A percentile compares a stretch with the other conserved stretches of the same genome.
Evolutionary conservation across 768 basidiomycete species (phyloP).

Genomic region (Hypsizygus marmoreus): DNA sequence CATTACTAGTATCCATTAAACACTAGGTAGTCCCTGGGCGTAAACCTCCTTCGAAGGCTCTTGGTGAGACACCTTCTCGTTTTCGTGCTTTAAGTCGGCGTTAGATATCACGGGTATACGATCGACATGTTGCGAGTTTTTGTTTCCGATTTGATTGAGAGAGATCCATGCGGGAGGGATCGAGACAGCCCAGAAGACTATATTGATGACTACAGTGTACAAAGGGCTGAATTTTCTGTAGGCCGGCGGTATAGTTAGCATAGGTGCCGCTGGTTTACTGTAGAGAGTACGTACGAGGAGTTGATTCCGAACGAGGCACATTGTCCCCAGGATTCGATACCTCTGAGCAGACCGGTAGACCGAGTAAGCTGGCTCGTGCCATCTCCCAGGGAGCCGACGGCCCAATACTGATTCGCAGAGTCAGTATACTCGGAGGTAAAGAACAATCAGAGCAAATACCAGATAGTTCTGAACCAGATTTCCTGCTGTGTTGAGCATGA

Average conservation of each 20-base stretch:
- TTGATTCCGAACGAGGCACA: slow-evolving; percentile 16
- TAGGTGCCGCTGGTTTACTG: not conserved
- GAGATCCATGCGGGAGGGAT: slow-evolving; percentile 1
- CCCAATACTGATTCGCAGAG: slow-evolving; percentile 10
- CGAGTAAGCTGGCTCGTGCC: slow-evolving; percentile 14
- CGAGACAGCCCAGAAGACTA: slow-evolving; percentile 11
- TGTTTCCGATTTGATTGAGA: slow-evolving; percentile 4
- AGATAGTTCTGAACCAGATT: slow-evolving; percentile 18
- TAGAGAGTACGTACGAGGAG: slow-evolving; percentile 12
- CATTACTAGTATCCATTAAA: too few species aligned
- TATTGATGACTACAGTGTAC: slow-evolving; percentile 8
- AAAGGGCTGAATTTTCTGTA: slow-evolving; percentile 11
- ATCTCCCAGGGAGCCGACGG: slow-evolving; percentile 10
- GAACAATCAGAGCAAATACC: not conserved
- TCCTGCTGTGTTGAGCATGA: slow-evolving; percentile 15
- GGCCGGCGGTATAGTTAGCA: not conserved
- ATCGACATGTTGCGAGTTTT: not conserved
- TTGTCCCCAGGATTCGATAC: slow-evolving; percentile 16
- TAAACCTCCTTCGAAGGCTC: not conserved
- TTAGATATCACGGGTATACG: not conserved
- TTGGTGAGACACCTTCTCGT: not conserved
- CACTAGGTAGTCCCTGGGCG: too few species aligned
- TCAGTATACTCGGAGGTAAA: not conserved
- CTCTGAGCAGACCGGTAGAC: slow-evolving; percentile 11
- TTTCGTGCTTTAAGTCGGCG: not conserved